phyloP scores from a whole-genome alignment of 2,329 filamentous ascomycete genomes.

The Endoconidiophora laricicola region DNA sequence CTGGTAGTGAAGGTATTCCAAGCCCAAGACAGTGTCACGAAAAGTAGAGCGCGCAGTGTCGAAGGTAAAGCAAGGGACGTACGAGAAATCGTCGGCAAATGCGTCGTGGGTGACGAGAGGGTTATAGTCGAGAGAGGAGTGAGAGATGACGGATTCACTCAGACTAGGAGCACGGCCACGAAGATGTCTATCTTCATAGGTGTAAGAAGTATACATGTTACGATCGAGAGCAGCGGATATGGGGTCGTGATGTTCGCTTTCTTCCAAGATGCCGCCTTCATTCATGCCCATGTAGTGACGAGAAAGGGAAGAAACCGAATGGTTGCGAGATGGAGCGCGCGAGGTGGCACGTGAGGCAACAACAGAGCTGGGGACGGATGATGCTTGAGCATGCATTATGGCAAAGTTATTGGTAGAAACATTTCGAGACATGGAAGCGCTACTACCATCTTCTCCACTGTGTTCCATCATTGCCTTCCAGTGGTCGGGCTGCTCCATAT shows the following conservation, averaged over 20 bases:
- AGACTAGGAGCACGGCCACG: constrained; percentile 63
- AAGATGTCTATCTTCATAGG: constrained; percentile 37
- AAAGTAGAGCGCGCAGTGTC: constrained; percentile 71
- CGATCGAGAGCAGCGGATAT: background rate
- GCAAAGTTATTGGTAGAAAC: constrained; percentile 25
- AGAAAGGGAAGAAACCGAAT: constrained; percentile 27
- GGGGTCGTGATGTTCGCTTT: background rate
- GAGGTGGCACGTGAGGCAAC: constrained; percentile 27
- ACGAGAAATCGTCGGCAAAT: constrained; percentile 75
- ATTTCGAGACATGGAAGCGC: constrained; percentile 26
- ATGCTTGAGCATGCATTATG: constrained; percentile 17
- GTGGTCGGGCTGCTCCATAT: constrained; percentile 36
- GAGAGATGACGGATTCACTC: constrained; percentile 57
- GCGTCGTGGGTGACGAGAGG: constrained; percentile 38
- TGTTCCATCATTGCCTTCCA: constrained; percentile 65
- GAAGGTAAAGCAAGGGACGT: constrained; percentile 84
- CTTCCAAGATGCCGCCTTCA: background rate
- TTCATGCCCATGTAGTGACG: constrained; percentile 3
- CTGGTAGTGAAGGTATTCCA: constrained; percentile 86
- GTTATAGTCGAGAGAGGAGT: constrained; percentile 47
- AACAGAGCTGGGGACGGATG: constrained; percentile 24
- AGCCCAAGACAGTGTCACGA: constrained; percentile 76
- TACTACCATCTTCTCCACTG: constrained; percentile 39
- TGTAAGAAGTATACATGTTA: background rate
- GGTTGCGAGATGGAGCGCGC: constrained; percentile 29